Conservation (phyloP, 75 land plant genomes). For the Ceratopteris richardii region DNA sequence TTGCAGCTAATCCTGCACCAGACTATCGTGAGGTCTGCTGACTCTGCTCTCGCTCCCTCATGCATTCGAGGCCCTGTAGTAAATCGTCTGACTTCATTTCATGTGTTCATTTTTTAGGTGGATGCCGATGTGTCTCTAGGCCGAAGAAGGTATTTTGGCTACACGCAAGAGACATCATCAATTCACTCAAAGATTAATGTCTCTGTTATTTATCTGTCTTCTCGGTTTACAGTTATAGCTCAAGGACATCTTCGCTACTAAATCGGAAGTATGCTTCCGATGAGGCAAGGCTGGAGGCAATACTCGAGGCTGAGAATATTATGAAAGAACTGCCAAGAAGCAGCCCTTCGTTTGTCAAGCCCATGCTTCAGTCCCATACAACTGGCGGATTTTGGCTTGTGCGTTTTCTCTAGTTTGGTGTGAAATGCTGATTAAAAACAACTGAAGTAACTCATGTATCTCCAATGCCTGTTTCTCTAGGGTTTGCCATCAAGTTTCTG, state of each 20-base stretch:
- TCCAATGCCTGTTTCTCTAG: slow-evolving; percentile 23
- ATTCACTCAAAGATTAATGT: neutral
- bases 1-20: slow-evolving; percentile 31
- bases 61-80: neutral
- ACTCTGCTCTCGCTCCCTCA: neutral
- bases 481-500: slow-evolving; percentile 62
- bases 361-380: slow-evolving; percentile 74
- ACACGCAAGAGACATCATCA: neutral
- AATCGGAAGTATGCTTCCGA: slow-evolving; percentile 36
- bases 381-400: slow-evolving; percentile 82
- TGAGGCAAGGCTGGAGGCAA: slow-evolving; percentile 38
- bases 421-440: no score
- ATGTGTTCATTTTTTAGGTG: neutral
- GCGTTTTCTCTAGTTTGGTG: neutral
- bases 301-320: slow-evolving; percentile 30
- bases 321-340: slow-evolving; percentile 22
- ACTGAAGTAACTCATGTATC: no score
- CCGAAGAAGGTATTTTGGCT: slow-evolving; percentile 7
- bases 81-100: neutral
- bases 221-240: slow-evolving; percentile 6
- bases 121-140: neutral
- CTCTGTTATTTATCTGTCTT: neutral
- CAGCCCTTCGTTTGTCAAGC: slow-evolving; percentile 54
- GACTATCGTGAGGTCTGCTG: slow-evolving; percentile 38
- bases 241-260: slow-evolving; percentile 20